Conservation (phyloP, 1,284 basidiomycete genomes). For the Thecaphora frezii region DNA sequence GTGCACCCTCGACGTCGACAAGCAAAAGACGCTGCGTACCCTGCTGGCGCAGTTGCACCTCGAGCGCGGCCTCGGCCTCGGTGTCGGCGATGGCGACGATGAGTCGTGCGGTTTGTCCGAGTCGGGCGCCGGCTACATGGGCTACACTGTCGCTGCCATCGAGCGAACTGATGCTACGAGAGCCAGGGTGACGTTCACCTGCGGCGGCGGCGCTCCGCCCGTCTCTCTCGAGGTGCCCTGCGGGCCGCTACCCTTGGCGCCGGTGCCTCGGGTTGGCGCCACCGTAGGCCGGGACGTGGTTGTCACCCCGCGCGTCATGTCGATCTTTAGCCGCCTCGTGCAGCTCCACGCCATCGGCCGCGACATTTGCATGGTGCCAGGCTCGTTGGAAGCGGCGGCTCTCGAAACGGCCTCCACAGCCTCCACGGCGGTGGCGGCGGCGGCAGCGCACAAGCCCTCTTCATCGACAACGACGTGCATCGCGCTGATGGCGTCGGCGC, state of each 20-base stretch:
- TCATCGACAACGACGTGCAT: slow-evolving; percentile 59
- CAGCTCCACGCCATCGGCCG: slow-evolving; percentile 58
- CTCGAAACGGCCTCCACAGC: slow-evolving; percentile 27
- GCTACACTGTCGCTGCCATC: slow-evolving; percentile 37
- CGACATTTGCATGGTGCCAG: slow-evolving; percentile 55
- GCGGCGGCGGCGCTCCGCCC: slow-evolving; percentile 12
- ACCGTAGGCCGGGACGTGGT: slow-evolving; percentile 26
- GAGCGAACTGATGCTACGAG: slow-evolving; percentile 21
- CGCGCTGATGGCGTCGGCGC: slow-evolving; percentile 52
- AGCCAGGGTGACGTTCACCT: slow-evolving; percentile 45
- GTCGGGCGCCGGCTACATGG: slow-evolving; percentile 41
- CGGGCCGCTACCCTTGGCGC: slow-evolving; percentile 40
- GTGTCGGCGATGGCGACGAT: no score
- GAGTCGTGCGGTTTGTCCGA: slow-evolving; percentile 8
- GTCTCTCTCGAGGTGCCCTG: slow-evolving; percentile 41
- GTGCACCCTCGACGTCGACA: slow-evolving; percentile 38
- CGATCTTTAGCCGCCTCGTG: slow-evolving; percentile 54
- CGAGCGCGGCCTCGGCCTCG: slow-evolving; percentile 35
- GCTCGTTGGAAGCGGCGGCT: slow-evolving; percentile 20
- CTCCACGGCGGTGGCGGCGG: slow-evolving; percentile 23
- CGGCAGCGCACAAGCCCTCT: slow-evolving; percentile 45
- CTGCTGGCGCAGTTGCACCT: slow-evolving; percentile 46
- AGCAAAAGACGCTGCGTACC: slow-evolving; percentile 42
- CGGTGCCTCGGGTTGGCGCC: slow-evolving; percentile 34
- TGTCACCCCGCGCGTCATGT: slow-evolving; percentile 54